These are phyloP conservation scores for Ziziphus jujuba DNA, from an alignment of 306 rosid genomes.

Conservation along the genomic window DNA sequence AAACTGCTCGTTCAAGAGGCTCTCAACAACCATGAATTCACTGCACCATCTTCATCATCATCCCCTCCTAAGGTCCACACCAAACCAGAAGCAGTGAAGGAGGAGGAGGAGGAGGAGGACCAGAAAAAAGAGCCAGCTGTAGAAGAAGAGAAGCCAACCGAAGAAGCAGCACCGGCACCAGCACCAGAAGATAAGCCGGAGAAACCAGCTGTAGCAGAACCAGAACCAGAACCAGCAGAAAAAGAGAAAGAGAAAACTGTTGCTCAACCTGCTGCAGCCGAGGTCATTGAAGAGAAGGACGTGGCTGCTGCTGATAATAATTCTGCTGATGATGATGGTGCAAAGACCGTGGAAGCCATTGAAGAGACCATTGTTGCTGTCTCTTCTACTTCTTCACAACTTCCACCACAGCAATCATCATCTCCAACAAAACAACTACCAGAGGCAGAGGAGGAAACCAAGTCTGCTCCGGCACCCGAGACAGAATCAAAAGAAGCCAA, in stretches of 20 bases:
- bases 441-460: constrained; percentile 5
- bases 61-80: constrained; percentile 23
- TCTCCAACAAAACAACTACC: constrained; percentile 10
- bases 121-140: constrained; percentile 13
- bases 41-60: constrained; percentile 13
- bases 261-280: background rate
- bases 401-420: constrained; percentile 9
- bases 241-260: background rate
- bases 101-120: constrained; percentile 8
- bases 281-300: constrained; percentile 9
- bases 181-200: constrained; percentile 1
- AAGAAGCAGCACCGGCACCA: background rate
- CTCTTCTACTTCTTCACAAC: constrained; percentile 39
- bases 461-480: constrained; percentile 10
- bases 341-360: constrained; percentile 80
- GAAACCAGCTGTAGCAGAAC: background rate
- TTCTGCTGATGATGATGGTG: constrained; percentile 65
- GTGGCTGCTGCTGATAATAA: constrained; percentile 10
- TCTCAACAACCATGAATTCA: constrained; percentile 52
- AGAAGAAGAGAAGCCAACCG: background rate
- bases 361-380: constrained; percentile 68
- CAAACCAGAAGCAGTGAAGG: constrained; percentile 1
- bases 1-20: constrained; percentile 54
- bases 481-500: constrained; percentile 3
- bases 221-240: constrained; percentile 20